phyloP scores from a whole-genome alignment of 257 asterid species.

The Solanum peruvianum region DNA sequence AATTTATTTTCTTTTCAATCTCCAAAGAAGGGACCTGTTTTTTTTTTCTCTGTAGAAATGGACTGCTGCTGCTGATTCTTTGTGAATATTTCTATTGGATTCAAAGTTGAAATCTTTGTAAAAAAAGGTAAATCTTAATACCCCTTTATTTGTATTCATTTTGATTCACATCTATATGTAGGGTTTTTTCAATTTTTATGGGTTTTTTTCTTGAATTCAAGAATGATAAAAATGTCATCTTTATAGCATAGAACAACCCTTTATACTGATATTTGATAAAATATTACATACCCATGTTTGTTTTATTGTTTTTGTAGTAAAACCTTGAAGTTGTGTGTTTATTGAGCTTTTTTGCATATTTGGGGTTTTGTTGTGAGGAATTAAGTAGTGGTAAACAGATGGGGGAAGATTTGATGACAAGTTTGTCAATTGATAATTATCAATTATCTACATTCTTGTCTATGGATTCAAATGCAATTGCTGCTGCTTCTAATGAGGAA shows the following conservation, averaged over 20 bases:
- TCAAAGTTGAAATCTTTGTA: neutral
- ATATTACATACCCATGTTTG: neutral
- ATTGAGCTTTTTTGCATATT: neutral
- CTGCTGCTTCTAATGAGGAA: constrained; percentile 34
- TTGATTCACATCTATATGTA: neutral
- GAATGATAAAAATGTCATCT: neutral
- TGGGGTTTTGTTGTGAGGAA: neutral
- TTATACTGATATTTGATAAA: neutral
- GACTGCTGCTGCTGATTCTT: neutral
- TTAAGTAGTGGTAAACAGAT: constrained; percentile 18
- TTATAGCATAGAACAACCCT: neutral
- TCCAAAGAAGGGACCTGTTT: neutral
- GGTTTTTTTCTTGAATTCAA: neutral
- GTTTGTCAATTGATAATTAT: constrained; percentile 52
- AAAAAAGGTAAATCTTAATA: neutral
- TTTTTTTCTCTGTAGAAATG: constrained; percentile 5
- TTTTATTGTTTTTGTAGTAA: neutral
- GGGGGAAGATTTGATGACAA: constrained; percentile 44
- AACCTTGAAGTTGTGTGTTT: neutral
- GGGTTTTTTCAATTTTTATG: neutral
- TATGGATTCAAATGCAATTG: constrained; percentile 44
- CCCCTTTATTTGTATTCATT: neutral
- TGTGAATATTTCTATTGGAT: constrained; percentile 17
- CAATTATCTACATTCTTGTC: constrained; percentile 58
- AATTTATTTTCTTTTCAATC: constrained; percentile 11